Evolutionary conservation across 2,329 filamentous ascomycete genomes (phyloP).

Genomic region (Aspergillus intermedius): DNA sequence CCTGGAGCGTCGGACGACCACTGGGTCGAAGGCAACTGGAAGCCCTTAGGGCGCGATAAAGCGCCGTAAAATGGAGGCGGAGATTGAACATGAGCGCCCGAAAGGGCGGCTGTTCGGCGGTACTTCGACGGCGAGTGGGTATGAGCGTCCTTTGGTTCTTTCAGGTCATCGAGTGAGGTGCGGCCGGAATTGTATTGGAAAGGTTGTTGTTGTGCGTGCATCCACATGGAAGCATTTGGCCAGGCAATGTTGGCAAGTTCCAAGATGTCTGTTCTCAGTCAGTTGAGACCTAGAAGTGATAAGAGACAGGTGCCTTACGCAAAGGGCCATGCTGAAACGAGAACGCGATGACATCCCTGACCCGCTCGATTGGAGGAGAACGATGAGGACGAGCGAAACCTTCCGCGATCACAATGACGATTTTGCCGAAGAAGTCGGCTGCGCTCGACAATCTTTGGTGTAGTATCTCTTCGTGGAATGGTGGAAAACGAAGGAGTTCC

Average conservation of each 20-base stretch:
- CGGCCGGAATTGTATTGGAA: slow-evolving; percentile 26
- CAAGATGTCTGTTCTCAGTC: slow-evolving; percentile 54
- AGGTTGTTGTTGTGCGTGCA: slow-evolving; percentile 36
- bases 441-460: slow-evolving; percentile 66
- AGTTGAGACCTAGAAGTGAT: slow-evolving; percentile 1
- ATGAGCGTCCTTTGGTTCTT: slow-evolving; percentile 51
- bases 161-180: slow-evolving; percentile 25
- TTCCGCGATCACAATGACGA: slow-evolving; percentile 71
- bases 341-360: slow-evolving; percentile 69
- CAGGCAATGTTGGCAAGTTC: slow-evolving; percentile 70
- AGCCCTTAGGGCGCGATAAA: slow-evolving; percentile 24
- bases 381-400: slow-evolving; percentile 52
- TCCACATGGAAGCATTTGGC: slow-evolving; percentile 69
- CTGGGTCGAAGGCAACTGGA: slow-evolving; percentile 22
- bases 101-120: slow-evolving; percentile 8
- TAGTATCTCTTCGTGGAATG: slow-evolving; percentile 63
- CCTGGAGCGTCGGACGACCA: slow-evolving; percentile 15
- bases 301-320: slow-evolving; percentile 43
- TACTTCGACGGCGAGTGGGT: slow-evolving; percentile 54
- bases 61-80: slow-evolving; percentile 13
- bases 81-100: neutral
- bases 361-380: slow-evolving; percentile 52
- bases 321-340: slow-evolving; percentile 80
- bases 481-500: slow-evolving; percentile 62
- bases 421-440: slow-evolving; percentile 63